phyloP scores from a whole-genome alignment of 2,329 filamentous ascomycete species.

The Fusarium concolor region DNA sequence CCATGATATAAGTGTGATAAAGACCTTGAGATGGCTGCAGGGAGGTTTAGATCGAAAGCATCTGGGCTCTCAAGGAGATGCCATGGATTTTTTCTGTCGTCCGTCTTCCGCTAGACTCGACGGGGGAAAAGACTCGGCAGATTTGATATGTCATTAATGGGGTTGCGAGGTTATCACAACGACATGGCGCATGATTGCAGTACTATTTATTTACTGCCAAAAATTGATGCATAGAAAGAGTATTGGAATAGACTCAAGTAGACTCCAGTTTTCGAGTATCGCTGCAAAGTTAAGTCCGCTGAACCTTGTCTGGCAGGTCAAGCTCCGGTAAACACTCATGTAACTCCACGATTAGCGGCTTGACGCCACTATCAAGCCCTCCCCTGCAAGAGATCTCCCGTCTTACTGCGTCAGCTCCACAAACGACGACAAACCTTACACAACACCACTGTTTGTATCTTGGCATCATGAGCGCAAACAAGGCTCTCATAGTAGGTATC shows the following conservation, averaged over 20 bases:
- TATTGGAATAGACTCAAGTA: neutral
- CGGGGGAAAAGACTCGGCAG: neutral
- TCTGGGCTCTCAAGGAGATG: neutral
- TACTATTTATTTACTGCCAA: no score
- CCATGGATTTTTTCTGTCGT: conserved; percentile 3
- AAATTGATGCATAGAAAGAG: no score
- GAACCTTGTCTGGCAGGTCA: neutral
- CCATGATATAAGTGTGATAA: no score
- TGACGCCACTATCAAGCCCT: conserved; percentile 21
- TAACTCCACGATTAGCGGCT: conserved; percentile 6
- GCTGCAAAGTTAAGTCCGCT: neutral
- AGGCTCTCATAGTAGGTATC: conserved; percentile 78
- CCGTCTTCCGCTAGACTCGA: conserved; percentile 22
- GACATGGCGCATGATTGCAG: neutral
- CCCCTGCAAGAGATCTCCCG: conserved; percentile 18
- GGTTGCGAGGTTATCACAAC: neutral
- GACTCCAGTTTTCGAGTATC: neutral
- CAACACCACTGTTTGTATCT: neutral
- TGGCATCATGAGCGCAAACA: conserved; percentile 51
- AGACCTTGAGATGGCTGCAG: no score
- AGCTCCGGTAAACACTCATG: conserved; percentile 7
- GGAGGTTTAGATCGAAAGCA: no score
- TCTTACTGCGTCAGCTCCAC: conserved; percentile 6
- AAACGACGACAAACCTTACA: neutral
- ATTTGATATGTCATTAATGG: neutral